These are phyloP conservation scores for Ogataea sp. DNA, from an alignment of 805 yeast species.

Conservation along the genomic window DNA sequence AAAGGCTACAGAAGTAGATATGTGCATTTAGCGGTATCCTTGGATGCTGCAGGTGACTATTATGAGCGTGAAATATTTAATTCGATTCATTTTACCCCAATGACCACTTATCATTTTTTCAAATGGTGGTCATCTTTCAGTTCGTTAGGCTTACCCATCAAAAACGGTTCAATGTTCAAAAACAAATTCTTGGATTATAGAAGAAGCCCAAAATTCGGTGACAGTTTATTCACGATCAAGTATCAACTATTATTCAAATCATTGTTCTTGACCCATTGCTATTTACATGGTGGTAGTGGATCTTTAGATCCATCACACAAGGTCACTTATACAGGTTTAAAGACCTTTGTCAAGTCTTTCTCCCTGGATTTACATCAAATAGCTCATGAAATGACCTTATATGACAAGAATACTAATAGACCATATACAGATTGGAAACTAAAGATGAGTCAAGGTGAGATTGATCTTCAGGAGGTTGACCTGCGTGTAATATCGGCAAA, in stretches of 20 bases:
- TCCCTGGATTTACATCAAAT: conserved; percentile 60
- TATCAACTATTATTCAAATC: conserved; percentile 70
- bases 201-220: conserved; percentile 24
- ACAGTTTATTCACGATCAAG: conserved; percentile 58
- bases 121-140: conserved; percentile 86
- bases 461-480: conserved; percentile 63
- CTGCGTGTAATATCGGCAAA: conserved; percentile 56
- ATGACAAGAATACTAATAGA: conserved; percentile 29
- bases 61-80: conserved; percentile 39
- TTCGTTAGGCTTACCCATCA: conserved; percentile 67
- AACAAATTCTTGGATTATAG: conserved; percentile 28
- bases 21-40: conserved; percentile 60
- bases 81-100: conserved; percentile 71
- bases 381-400: conserved; percentile 32
- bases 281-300: conserved; percentile 36
- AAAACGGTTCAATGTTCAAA: conserved; percentile 64
- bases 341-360: conserved; percentile 48
- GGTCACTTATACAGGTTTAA: conserved; percentile 60
- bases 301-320: conserved; percentile 31
- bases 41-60: conserved; percentile 29
- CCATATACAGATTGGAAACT: conserved; percentile 32
- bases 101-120: conserved; percentile 57
- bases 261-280: conserved; percentile 65
- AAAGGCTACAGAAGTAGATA: conserved; percentile 74
- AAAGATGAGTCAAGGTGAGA: conserved; percentile 61